Evolutionary conservation across 2,329 filamentous ascomycete species (phyloP).

Genomic region (Ophiostoma piceae): DNA sequence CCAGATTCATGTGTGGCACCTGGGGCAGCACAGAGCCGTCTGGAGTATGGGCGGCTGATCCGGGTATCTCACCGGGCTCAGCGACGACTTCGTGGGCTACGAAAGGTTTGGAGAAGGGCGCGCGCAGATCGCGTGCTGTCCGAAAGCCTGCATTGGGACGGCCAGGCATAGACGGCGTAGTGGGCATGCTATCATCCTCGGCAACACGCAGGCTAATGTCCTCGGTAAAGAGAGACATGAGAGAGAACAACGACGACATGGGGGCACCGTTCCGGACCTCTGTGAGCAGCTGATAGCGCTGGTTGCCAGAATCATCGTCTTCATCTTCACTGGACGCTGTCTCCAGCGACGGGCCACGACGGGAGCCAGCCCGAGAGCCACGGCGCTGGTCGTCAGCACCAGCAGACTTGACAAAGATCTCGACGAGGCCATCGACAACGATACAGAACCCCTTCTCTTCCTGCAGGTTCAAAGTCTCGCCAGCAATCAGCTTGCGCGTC

Average conservation of each 20-base stretch:
- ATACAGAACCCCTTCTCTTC: slow-evolving; percentile 98
- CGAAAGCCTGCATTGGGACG: slow-evolving; percentile 32
- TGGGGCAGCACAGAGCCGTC: slow-evolving; percentile 43
- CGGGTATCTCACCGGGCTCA: slow-evolving; percentile 30
- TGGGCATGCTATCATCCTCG: slow-evolving; percentile 51
- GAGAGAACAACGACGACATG: slow-evolving; percentile 97
- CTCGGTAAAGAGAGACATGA: slow-evolving; percentile 93
- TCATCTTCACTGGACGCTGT: slow-evolving; percentile 48
- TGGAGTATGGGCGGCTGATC: slow-evolving; percentile 24
- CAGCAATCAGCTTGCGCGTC: slow-evolving; percentile 90
- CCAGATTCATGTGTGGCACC: slow-evolving; percentile 72
- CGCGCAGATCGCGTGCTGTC: slow-evolving; percentile 33
- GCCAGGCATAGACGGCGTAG: slow-evolving; percentile 31
- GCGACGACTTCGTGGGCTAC: background rate
- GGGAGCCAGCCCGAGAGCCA: slow-evolving; percentile 31
- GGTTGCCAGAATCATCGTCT: slow-evolving; percentile 52
- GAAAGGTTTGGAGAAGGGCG: slow-evolving; percentile 39
- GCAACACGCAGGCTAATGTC: slow-evolving; percentile 74
- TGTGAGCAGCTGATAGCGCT: slow-evolving; percentile 89
- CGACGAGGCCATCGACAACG: slow-evolving; percentile 90
- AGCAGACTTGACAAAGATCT: slow-evolving; percentile 95
- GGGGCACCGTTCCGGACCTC: slow-evolving; percentile 97
- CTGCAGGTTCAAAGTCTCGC: slow-evolving; percentile 89
- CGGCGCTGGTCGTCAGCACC: slow-evolving; percentile 37
- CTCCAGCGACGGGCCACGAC: slow-evolving; percentile 40